Evolutionary conservation across 2,329 filamentous ascomycete species (phyloP), one percentile per base, ranked within the genome.

Genomic region (Fusarium paranaense): DNA sequence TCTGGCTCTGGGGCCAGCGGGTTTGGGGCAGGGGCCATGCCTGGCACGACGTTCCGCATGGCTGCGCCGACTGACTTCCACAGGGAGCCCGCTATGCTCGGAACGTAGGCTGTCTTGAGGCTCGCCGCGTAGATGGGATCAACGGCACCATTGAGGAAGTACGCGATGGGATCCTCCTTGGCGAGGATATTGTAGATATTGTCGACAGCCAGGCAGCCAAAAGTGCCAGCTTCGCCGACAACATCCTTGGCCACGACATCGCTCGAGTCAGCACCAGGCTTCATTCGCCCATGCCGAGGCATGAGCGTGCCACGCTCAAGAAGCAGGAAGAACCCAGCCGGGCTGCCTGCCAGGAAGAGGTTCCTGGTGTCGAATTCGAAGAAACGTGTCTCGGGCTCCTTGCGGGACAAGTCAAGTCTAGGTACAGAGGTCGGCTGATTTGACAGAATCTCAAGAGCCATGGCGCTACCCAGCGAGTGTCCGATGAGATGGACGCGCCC

Each of bases 341-440:
- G 97, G 69, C 95, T 98, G 61, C 97, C 97, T 60, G 93, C 93
- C 37, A 97, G 89, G 83, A 98, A 98, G 0, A 98, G 86, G 72
- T 96, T 96, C 60, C 90, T 94, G 0, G 95, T 98, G 80, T 98
- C 92, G 80, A 99, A 99, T 74, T 98, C 94, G 79, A 99, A 97
- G 70, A 92, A 88, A 6, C 89, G 87, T 69, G 81, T 89, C 54
- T 86, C 84, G 1, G 85, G 81, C 38, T 85, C 80, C 8, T 82
- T 80, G 2, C 74, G 80, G 50, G 81, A 76, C 9, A 87, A 77
- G 62, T 90, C 83, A 8, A 90, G 72, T 32, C 79, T 82, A 0
- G 93, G 90, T 2, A 93, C 86, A 11, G 83, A 83, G 0, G 94
- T 98, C 4, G 97, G 97, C 81, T 99, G 97, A 59, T 93, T 91